Evolutionary conservation across 768 basidiomycete species (phyloP).

Genomic region (Termitomyces sp.): DNA sequence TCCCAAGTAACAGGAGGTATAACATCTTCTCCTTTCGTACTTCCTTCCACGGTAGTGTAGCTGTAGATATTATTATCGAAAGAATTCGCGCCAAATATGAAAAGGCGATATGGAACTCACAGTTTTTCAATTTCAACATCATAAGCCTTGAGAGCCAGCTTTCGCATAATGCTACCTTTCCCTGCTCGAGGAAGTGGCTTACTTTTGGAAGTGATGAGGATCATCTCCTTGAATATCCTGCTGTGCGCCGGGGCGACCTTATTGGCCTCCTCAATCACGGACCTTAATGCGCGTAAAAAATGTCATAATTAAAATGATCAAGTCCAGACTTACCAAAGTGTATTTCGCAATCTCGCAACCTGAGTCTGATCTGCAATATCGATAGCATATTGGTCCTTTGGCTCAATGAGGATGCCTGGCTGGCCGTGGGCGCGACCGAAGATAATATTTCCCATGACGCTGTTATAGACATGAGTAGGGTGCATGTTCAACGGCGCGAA

Average conservation of each 20-base stretch:
- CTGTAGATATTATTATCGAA: constrained; percentile 6
- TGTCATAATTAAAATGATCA: no score
- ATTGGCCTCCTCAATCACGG: constrained; percentile 37
- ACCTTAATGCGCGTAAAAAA: constrained; percentile 18
- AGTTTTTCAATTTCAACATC: constrained; percentile 33
- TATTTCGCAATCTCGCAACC: no score
- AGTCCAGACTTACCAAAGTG: no score
- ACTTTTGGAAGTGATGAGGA: constrained; percentile 31
- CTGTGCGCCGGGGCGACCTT: constrained; percentile 31
- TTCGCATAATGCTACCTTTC: constrained; percentile 41
- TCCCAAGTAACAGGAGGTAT: constrained; percentile 21
- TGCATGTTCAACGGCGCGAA: no score
- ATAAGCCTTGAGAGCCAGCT: constrained; percentile 32
- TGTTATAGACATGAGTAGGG: no score
- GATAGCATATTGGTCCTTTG: no score
- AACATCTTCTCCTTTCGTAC: constrained; percentile 15
- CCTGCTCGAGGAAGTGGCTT: constrained; percentile 39
- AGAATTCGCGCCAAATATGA: no score
- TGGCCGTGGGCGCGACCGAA: no score
- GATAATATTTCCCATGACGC: no score
- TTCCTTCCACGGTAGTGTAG: constrained; percentile 22
- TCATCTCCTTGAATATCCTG: constrained; percentile 48
- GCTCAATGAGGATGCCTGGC: no score
- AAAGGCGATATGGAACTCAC: no score
- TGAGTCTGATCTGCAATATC: no score